Conservation (phyloP, 2,329 filamentous ascomycete species). For the Lachnellula subtilissima region DNA sequence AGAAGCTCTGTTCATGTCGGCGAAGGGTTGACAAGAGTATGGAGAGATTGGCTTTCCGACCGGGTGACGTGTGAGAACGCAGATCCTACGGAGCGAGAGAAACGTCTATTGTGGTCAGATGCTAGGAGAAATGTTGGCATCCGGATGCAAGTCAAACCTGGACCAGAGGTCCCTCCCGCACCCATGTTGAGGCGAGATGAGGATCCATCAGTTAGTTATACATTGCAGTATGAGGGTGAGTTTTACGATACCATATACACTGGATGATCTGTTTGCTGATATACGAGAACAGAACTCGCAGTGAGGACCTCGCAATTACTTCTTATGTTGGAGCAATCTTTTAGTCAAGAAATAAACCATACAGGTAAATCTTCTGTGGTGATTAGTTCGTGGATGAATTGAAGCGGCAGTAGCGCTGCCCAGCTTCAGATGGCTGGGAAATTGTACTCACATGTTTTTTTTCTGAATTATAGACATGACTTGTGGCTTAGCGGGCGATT, state of each 20-base stretch:
- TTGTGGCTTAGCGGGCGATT: constrained; percentile 6
- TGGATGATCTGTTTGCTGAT: constrained; percentile 4
- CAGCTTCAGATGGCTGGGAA: background rate
- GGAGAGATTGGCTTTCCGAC: constrained; percentile 64
- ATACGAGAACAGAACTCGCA: constrained; percentile 55
- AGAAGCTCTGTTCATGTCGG: constrained; percentile 60
- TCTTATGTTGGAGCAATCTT: constrained; percentile 59
- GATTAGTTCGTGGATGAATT: constrained; percentile 45
- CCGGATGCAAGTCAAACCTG: constrained; percentile 58
- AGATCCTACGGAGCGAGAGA: constrained; percentile 29
- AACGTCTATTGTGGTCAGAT: constrained; percentile 64
- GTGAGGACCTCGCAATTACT: constrained; percentile 60
- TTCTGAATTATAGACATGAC: constrained; percentile 3
- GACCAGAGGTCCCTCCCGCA: constrained; percentile 39
- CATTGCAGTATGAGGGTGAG: constrained; percentile 67
- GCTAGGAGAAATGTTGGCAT: constrained; percentile 59
- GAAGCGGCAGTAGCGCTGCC: background rate
- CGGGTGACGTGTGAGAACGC: constrained; percentile 1
- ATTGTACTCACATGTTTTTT: constrained; percentile 5
- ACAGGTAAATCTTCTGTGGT: constrained; percentile 61
- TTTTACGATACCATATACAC: background rate
- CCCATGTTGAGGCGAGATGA: constrained; percentile 45
- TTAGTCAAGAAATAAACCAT: constrained; percentile 53
- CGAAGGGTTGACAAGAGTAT: constrained; percentile 66
- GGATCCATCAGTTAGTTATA: constrained; percentile 64